These are phyloP conservation scores for Simmondsia chinensis DNA, from an alignment of 148 eudicot genomes.

Conservation along the genomic window DNA sequence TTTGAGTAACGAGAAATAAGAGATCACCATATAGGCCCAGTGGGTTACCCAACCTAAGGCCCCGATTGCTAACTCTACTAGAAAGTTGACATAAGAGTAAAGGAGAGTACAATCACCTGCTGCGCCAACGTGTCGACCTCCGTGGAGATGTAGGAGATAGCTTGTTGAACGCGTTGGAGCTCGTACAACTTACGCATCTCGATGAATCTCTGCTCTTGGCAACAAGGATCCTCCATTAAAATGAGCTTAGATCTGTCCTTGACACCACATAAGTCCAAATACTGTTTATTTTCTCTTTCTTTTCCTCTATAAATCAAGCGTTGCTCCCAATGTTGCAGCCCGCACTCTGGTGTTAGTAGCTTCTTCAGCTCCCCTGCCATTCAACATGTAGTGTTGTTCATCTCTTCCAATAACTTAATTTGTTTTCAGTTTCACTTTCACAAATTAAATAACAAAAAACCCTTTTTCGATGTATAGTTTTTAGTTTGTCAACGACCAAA, in stretches of 20 bases:
- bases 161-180: constrained; percentile 21
- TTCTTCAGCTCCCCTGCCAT: constrained; percentile 41
- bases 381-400: no score
- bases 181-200: constrained; percentile 34
- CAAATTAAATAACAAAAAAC: no score
- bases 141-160: constrained; percentile 17
- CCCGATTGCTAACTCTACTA: no score
- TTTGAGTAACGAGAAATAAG: no score
- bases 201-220: constrained; percentile 24
- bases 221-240: constrained; percentile 32
- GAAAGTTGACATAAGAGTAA: no score
- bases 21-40: no score
- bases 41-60: no score
- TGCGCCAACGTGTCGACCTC: constrained; percentile 32
- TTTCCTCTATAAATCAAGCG: constrained; percentile 31
- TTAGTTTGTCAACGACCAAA: no score
- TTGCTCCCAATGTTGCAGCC: constrained; percentile 36
- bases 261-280: constrained; percentile 38
- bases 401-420: no score
- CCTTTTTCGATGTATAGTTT: no score
- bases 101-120: constrained; percentile 21
- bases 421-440: no score
- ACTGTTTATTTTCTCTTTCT: constrained; percentile 31
- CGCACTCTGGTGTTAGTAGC: constrained; percentile 27
- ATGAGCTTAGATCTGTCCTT: constrained; percentile 36